Conservation (phyloP, 805 yeast species). For the Wickerhamomyces queroliae region DNA sequence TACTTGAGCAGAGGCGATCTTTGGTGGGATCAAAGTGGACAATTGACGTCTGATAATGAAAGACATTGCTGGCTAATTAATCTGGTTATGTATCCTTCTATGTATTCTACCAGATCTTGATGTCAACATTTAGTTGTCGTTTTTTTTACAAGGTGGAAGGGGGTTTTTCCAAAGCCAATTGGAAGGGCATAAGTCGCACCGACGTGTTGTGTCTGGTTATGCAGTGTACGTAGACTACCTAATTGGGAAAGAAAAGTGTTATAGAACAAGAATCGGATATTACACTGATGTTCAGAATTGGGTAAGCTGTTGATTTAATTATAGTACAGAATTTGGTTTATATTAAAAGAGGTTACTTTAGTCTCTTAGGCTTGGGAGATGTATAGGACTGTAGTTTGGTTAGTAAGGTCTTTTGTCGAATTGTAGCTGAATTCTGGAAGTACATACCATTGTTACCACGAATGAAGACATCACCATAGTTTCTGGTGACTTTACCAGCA, state of each 20-base stretch:
- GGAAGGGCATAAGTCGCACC: constrained; percentile 11
- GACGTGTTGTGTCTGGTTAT: constrained; percentile 5
- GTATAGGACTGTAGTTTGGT: constrained; percentile 16
- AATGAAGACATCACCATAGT: constrained; percentile 74
- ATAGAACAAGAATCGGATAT: background rate
- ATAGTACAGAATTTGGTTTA: background rate
- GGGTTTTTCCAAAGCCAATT: constrained; percentile 7
- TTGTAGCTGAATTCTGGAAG: background rate
- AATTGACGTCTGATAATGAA: constrained; percentile 86
- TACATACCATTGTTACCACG: constrained; percentile 81
- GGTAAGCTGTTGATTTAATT: background rate
- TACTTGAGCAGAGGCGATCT: constrained; percentile 93
- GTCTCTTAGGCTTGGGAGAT: constrained; percentile 17
- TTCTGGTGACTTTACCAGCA: constrained; percentile 40
- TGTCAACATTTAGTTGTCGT: background rate
- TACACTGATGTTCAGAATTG: background rate
- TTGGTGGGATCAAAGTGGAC: constrained; percentile 97
- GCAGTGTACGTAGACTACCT: constrained; percentile 7
- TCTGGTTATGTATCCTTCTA: background rate
- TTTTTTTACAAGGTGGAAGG: constrained; percentile 3
- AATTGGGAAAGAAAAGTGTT: constrained; percentile 3
- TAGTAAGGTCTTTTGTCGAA: background rate
- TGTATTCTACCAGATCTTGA: background rate
- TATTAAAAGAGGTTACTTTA: too few species aligned
- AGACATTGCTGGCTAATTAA: constrained; percentile 44